Percentiles rank a stretch among this genome's conserved stretches.
phyloP scores from a whole-genome alignment of 345 rosid genomes.

The Diplotaxis tenuifolia region DNA sequence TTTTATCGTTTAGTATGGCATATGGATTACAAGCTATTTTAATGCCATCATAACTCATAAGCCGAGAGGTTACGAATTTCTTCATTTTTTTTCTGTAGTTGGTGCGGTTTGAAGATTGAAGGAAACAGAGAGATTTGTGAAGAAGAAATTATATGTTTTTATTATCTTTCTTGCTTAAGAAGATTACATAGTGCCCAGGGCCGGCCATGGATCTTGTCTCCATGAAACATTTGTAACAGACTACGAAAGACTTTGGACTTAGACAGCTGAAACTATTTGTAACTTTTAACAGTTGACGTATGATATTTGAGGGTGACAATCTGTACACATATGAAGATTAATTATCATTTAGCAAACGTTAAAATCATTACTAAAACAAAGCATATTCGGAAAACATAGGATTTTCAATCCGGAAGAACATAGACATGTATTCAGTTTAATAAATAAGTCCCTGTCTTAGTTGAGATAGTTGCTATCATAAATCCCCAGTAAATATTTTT shows the following conservation, averaged over 20 bases:
- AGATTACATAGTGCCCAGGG: too few species aligned
- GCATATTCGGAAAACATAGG: slow-evolving; percentile 29
- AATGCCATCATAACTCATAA: not conserved
- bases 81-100: not conserved
- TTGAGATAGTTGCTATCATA: slow-evolving; percentile 2
- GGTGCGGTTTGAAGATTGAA: too few species aligned
- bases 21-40: not conserved
- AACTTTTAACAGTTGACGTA: slow-evolving; percentile 28
- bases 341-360: slow-evolving; percentile 20
- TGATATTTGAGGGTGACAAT: slow-evolving; percentile 12
- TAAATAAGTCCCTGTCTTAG: not conserved
- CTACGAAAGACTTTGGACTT: too few species aligned
- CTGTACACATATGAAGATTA: slow-evolving; percentile 23
- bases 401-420: slow-evolving; percentile 23
- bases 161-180: too few species aligned
- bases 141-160: too few species aligned
- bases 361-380: slow-evolving; percentile 9
- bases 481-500: not conserved
- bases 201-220: too few species aligned
- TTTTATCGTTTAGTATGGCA: not conserved
- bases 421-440: not conserved
- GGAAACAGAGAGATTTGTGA: too few species aligned
- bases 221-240: too few species aligned
- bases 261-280: too few species aligned
- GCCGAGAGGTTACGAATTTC: not conserved